phyloP scores from a whole-genome alignment of 495 filamentous ascomycete genomes.

The Lophium mytilinum region DNA sequence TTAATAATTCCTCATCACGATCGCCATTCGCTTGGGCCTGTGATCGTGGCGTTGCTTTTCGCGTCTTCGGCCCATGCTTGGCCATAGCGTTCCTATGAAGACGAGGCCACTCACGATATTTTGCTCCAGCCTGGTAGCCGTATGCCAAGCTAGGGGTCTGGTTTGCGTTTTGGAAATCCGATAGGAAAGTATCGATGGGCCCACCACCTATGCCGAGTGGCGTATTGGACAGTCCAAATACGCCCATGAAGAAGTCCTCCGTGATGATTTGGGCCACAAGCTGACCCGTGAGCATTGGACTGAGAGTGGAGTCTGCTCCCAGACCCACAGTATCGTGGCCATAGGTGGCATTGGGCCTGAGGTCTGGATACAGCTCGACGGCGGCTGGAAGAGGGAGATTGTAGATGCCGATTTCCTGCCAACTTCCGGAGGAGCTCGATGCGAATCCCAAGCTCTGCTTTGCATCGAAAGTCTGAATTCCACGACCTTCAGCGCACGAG shows the following conservation, averaged over 20 bases:
- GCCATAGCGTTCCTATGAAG: not conserved
- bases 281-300: not conserved
- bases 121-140: slow-evolving; percentile 21
- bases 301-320: not conserved
- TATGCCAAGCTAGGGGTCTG: slow-evolving; percentile 15
- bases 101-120: slow-evolving; percentile 17
- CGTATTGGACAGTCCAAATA: slow-evolving; percentile 12
- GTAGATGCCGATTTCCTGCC: slow-evolving; percentile 8
- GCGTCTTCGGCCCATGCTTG: not conserved
- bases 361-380: not conserved
- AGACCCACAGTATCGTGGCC: slow-evolving; percentile 12
- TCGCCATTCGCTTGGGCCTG: too few relatives aligned
- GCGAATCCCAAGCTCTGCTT: slow-evolving; percentile 10
- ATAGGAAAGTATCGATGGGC: not conserved
- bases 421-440: not conserved
- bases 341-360: slow-evolving; percentile 9
- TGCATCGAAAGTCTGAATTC: slow-evolving; percentile 8
- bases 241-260: slow-evolving; percentile 17
- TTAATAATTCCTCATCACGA: not conserved
- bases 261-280: not conserved
- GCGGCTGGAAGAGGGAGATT: slow-evolving; percentile 3
- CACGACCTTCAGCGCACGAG: slow-evolving; percentile 18
- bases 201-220: slow-evolving; percentile 1
- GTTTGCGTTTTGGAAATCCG: not conserved
- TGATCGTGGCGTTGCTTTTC: too few relatives aligned